Base-by-base conservation (phyloP, 208 protist species). In the Acanthamoeba lugdunensis region DNA sequence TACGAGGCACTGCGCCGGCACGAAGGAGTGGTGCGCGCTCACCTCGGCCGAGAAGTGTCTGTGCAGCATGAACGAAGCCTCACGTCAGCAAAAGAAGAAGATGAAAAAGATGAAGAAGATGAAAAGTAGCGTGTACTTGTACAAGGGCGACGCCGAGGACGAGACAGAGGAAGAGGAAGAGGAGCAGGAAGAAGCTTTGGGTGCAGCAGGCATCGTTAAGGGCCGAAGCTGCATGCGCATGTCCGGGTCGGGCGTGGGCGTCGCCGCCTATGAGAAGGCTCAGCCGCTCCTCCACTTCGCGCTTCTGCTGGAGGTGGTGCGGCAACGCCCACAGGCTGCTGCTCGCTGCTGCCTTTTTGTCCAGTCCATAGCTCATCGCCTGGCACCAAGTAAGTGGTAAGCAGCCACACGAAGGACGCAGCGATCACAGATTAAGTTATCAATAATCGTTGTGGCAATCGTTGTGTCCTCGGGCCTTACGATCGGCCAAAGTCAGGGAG, bases 171-270 rank as follows among this genome's bases (percentile, higher is more conserved):
- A 13, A 18, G 45, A 81, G 73, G 41, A 81, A 81, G 33, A 81
- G 73, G 41, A 81, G 73, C 11, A 81, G 33, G 41, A 81, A 81
- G 73, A 45, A 81, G 45, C 73, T 81, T 18, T 81, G 73, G 37
- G 73, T 81, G 73, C 73, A 81, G 37, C 73, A 81, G 16, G 69
- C 69, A 14, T 81, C 65, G 65, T 71, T 71, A 9, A 71, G 28
- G 9, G 23, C n/a, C 6, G 23, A 37, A 1, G 23, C 0, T n/a
- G n/a, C n/a, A n/a, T n/a, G n/a, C 41, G 41, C 41, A 48, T 48
- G 41, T 48, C 41, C 41, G 28, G 23, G 33, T 3, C 13, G 73
- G 5, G 21, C 73, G 65, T 73, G 16, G 30, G 16, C 21, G 65
- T 4, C 25, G 73, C 73, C 73, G 41, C 65, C 18, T 18, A 71